phyloP scores from a whole-genome alignment of 305 asterid species.

The Fraxinus velutina region DNA sequence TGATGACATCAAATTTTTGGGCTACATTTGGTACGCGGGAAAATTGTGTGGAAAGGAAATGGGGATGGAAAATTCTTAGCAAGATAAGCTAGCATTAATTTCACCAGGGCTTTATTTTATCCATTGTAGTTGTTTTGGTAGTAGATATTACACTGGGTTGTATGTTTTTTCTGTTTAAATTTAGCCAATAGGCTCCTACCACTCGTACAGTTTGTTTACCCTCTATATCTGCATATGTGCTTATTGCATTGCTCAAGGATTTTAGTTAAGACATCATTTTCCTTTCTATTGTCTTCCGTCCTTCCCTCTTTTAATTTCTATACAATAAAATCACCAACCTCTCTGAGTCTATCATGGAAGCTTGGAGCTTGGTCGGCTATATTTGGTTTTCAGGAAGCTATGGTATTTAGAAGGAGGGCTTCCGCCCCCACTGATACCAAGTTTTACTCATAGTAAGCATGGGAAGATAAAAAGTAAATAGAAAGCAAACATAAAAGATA shows the following conservation, averaged over 20 bases:
- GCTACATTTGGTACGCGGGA: neutral
- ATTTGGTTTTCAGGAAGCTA: neutral
- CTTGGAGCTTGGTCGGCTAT: neutral
- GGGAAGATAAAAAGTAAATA: slow-evolving; percentile 3
- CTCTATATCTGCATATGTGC: neutral
- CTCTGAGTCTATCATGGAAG: neutral
- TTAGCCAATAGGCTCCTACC: neutral
- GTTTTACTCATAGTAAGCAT: neutral
- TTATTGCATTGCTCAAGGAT: neutral
- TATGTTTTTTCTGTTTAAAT: neutral
- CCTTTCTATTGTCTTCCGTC: neutral
- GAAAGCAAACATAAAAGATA: neutral
- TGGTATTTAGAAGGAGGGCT: neutral
- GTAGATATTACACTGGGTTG: neutral
- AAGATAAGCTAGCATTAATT: neutral
- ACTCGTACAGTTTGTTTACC: neutral
- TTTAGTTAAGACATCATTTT: neutral
- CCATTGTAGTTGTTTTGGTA: neutral
- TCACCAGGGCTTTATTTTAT: neutral
- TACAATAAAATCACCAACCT: neutral
- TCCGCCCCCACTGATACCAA: neutral
- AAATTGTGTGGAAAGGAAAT: neutral
- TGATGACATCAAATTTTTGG: neutral
- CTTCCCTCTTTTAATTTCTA: neutral
- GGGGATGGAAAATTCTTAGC: neutral